A percentile compares a stretch with the other conserved stretches of the same genome.
Evolutionary conservation across 352 stramenopile genomes (phyloP).

Genomic region (Globisporangium canariense): DNA sequence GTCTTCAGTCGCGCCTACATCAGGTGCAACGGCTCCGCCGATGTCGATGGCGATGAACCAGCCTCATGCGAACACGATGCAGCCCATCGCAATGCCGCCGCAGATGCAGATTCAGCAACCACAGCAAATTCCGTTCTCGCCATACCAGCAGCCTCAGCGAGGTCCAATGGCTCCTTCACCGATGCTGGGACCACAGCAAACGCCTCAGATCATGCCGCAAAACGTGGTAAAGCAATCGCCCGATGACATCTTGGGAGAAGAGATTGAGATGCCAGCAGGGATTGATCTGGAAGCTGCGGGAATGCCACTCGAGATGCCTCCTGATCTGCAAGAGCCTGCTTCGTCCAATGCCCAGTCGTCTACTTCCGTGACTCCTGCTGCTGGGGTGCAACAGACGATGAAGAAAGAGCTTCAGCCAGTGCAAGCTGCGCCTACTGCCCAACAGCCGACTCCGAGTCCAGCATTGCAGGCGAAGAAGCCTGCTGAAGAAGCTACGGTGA

Average conservation of each 20-base stretch:
- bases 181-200: background rate
- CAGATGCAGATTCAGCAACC: slow-evolving; percentile 16
- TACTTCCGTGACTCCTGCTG: background rate
- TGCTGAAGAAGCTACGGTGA: slow-evolving; percentile 31
- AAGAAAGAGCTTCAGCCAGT: slow-evolving; percentile 29
- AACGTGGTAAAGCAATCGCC: slow-evolving; percentile 34
- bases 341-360: slow-evolving; percentile 7
- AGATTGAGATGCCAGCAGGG: slow-evolving; percentile 32
- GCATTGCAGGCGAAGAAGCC: slow-evolving; percentile 5
- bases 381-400: slow-evolving; percentile 6
- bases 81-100: slow-evolving; percentile 45
- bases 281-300: slow-evolving; percentile 21
- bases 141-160: slow-evolving; percentile 19
- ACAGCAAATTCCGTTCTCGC: slow-evolving; percentile 19
- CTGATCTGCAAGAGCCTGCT: slow-evolving; percentile 47
- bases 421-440: background rate
- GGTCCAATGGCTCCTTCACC: background rate
- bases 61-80: slow-evolving; percentile 23
- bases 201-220: background rate
- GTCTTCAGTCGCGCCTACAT: background rate
- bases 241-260: slow-evolving; percentile 49
- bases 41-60: slow-evolving; percentile 1
- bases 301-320: slow-evolving; percentile 57
- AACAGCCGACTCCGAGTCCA: background rate
- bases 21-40: background rate